Conservation (phyloP, 2,329 filamentous ascomycete species). For the Pestalotiopsis sp. region DNA sequence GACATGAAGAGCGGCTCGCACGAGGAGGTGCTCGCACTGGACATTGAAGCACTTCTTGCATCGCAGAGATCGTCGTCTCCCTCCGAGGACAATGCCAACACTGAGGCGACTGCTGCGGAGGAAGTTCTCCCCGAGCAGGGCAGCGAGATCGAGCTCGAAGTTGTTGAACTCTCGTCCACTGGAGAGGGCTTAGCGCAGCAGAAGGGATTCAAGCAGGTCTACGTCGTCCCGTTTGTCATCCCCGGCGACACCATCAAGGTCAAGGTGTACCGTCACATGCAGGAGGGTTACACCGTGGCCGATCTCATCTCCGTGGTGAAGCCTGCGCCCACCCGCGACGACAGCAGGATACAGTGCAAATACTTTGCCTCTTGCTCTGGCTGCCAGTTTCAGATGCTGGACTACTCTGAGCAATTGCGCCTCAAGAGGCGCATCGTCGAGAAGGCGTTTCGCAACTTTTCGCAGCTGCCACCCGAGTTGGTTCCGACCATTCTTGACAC, state of each 20-base stretch:
- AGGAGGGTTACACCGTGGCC: constrained; percentile 70
- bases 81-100: constrained; percentile 23
- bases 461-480: constrained; percentile 73
- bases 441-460: constrained; percentile 91
- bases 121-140: constrained; percentile 63
- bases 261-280: constrained; percentile 76
- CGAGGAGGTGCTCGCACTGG: constrained; percentile 68
- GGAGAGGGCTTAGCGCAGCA: constrained; percentile 85
- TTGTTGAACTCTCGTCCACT: constrained; percentile 82
- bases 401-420: constrained; percentile 81
- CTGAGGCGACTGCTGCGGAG: constrained; percentile 27
- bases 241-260: constrained; percentile 82
- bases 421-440: constrained; percentile 87
- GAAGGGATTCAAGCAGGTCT: constrained; percentile 68
- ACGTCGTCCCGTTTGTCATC: constrained; percentile 84
- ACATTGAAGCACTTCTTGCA: constrained; percentile 59
- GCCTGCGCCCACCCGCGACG: constrained; percentile 76
- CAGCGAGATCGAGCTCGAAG: constrained; percentile 79
- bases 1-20: constrained; percentile 63
- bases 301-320: constrained; percentile 80
- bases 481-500: constrained; percentile 81
- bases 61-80: constrained; percentile 37
- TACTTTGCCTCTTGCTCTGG: constrained; percentile 90
- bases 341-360: constrained; percentile 74
- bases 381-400: constrained; percentile 97